Conservation (phyloP, 257 asterid species). For the Craterostigma plantagineum region DNA sequence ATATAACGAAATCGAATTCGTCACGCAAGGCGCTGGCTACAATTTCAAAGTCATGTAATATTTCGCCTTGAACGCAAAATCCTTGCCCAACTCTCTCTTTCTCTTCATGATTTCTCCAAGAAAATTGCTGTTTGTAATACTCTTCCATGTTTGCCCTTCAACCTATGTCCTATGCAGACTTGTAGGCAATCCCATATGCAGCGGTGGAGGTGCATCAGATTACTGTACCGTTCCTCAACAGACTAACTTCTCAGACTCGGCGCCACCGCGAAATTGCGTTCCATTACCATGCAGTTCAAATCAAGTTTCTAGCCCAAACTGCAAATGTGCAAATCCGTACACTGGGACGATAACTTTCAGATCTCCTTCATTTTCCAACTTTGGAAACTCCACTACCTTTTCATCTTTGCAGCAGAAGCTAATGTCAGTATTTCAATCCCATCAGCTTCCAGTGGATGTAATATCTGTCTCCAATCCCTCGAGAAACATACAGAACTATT, state of each 20-base stretch:
- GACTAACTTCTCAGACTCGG: conserved; percentile 22
- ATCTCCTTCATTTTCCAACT: conserved; percentile 65
- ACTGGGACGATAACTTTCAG: conserved; percentile 47
- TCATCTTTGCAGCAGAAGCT: conserved; percentile 18
- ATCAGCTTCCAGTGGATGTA: conserved; percentile 52
- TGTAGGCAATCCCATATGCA: conserved; percentile 33
- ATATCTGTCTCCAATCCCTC: conserved; percentile 43
- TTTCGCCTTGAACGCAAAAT: no score
- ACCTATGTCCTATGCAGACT: conserved; percentile 41
- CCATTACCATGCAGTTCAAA: conserved; percentile 24
- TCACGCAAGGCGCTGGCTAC: conserved; percentile 18
- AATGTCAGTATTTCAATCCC: conserved; percentile 24
- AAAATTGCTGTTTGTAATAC: neutral
- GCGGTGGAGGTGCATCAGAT: conserved; percentile 13
- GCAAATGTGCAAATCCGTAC: conserved; percentile 67
- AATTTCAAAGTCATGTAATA: conserved; percentile 27
- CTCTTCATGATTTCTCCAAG: conserved; percentile 1
- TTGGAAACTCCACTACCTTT: conserved; percentile 22
- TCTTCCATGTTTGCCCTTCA: neutral
- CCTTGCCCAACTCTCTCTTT: neutral
- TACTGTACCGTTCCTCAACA: conserved; percentile 27
- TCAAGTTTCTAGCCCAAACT: conserved; percentile 42
- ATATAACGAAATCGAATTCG: conserved; percentile 26
- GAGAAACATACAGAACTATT: conserved; percentile 30
- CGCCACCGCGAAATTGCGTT: conserved; percentile 38